Evolutionary conservation across 352 stramenopile genomes (phyloP), one percentile per base, ranked within the genome.

Genomic region (Globisporangium okanoganense): DNA sequence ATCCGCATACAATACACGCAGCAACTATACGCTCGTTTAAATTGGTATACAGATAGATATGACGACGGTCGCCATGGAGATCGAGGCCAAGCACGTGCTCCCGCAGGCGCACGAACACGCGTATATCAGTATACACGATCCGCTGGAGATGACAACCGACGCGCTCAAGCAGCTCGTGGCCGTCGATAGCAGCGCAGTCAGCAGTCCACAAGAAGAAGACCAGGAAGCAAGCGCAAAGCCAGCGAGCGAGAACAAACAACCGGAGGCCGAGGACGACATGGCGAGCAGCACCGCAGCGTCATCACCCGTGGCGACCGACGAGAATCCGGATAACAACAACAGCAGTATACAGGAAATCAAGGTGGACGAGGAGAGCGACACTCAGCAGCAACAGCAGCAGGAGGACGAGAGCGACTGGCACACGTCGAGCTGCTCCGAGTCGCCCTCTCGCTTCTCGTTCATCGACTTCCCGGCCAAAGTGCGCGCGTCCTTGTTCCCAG

Each of bases 331-430:
- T 13, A 53, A 35, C 10, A 55, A 20, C 25, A 54, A 10, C 18
- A 54, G 47, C 44, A 51, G 18, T 14, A 52, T 35, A 7, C 47
- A 54, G 25, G 10, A 31, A 14, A 33, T 55, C 49, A 7, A 24
- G 29, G 27, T 55, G 56, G 51, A 51, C 22, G 56, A 61, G 6
- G 56, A 61, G 44, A 51, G 41, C 41, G 56, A 51, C 41, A n/a
- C n/a, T n/a, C n/a, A n/a, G n/a, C n/a, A n/a, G n/a, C n/a, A 31
- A 54, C 24, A 41, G 5, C 40, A 45, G 40, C 36, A 43, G 36
- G 40, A 18, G 3, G 70, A 74, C 33, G 79, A 77, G 41, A 85
- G 73, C 69, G 79, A 87, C 52, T 75, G 67, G 54, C 73, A 69
- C 60, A 72, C 71, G 50, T 83, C 71, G 50, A 84, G 67, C 65